These are phyloP conservation scores for Teratosphaeriaceae sp. DNA, from an alignment of 2,329 filamentous ascomycete genomes.

Conservation along the genomic window DNA sequence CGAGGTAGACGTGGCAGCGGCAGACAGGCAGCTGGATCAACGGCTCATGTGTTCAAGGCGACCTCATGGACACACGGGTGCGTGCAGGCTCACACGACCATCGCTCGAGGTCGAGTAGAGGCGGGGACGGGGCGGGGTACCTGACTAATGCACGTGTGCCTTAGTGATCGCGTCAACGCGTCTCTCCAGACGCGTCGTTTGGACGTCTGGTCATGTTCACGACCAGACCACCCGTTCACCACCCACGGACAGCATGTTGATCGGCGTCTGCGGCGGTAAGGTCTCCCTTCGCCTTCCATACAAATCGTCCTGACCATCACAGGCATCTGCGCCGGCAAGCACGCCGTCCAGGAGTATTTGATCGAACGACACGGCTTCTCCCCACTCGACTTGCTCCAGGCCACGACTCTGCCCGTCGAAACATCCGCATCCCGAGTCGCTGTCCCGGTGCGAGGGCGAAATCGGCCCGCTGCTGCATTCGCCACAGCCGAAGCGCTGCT, in stretches of 20 bases:
- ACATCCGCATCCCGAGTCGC: conserved; percentile 35
- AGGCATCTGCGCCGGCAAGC: conserved; percentile 93
- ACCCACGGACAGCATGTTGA: conserved; percentile 57
- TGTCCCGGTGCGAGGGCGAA: no score
- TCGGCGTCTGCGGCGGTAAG: conserved; percentile 68
- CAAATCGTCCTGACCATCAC: conserved; percentile 5
- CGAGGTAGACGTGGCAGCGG: background rate
- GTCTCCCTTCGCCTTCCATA: conserved; percentile 1
- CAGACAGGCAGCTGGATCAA: background rate
- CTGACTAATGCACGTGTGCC: no score
- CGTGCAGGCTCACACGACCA: no score
- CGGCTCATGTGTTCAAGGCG: background rate
- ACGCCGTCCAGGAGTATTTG: conserved; percentile 81
- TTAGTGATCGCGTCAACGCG: no score
- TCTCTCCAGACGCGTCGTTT: no score
- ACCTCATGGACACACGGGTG: no score
- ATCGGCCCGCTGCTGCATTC: no score
- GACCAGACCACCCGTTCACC: no score
- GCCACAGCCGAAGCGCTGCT: conserved; percentile 60
- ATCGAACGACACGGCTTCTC: conserved; percentile 77
- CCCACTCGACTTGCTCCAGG: conserved; percentile 55
- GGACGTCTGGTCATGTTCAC: no score
- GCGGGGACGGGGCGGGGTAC: no score
- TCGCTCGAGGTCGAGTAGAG: no score
- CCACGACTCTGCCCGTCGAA: conserved; percentile 34